These are phyloP conservation scores for Phytophthora meadii DNA, from an alignment of 352 stramenopile genomes.

Conservation along the genomic window DNA sequence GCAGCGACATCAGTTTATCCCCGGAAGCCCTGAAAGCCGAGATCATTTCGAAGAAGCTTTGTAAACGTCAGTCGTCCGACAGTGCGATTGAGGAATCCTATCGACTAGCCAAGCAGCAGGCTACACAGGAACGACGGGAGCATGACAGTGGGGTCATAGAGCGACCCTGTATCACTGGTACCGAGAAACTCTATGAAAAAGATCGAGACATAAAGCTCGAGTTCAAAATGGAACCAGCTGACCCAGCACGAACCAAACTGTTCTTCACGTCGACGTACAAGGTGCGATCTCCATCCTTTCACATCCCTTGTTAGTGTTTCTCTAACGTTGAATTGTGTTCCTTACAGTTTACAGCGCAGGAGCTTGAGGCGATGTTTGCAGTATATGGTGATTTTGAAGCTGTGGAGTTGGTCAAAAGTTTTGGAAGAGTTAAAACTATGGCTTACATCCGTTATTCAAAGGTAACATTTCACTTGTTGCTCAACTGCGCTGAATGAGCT, in stretches of 20 bases:
- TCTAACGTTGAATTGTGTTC: constrained; percentile 9
- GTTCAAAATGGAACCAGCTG: constrained; percentile 17
- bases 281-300: constrained; percentile 30
- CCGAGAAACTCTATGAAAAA: constrained; percentile 21
- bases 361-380: constrained; percentile 83
- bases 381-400: constrained; percentile 81
- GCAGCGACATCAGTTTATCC: constrained; percentile 32
- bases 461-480: constrained; percentile 34
- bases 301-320: background rate
- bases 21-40: constrained; percentile 26
- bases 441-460: constrained; percentile 80
- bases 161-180: constrained; percentile 10
- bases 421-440: constrained; percentile 88
- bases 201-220: constrained; percentile 29
- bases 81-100: constrained; percentile 40
- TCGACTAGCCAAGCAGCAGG: constrained; percentile 51
- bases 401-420: constrained; percentile 74
- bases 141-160: constrained; percentile 17
- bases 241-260: constrained; percentile 43
- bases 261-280: constrained; percentile 83
- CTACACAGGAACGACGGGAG: constrained; percentile 30
- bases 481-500: background rate
- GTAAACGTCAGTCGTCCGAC: constrained; percentile 60
- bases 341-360: constrained; percentile 75
- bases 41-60: constrained; percentile 48